Percentiles rank a stretch among this genome's conserved stretches.
Evolutionary conservation across 352 stramenopile species (phyloP).

Genomic region (Pythium brassicae): DNA sequence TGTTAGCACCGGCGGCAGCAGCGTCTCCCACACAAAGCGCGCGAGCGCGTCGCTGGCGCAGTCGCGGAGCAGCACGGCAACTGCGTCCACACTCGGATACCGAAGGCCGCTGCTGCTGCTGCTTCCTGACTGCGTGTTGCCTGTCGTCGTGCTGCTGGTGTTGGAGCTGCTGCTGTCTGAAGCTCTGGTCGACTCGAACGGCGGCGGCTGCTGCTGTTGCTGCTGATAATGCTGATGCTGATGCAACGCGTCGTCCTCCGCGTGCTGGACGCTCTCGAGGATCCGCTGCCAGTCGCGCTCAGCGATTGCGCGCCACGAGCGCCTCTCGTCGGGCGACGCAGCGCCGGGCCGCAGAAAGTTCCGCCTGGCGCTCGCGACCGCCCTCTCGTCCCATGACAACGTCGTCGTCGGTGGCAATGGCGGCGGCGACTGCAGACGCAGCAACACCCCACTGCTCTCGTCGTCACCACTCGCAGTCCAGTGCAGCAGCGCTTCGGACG

Average conservation of each 20-base stretch:
- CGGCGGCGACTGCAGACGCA: no score
- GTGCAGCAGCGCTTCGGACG: background rate
- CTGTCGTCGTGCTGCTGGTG: no score
- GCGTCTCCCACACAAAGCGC: slow-evolving; percentile 46
- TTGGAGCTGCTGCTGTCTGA: no score
- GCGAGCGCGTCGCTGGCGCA: slow-evolving; percentile 37
- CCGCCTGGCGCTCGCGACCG: slow-evolving; percentile 17
- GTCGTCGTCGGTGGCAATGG: no score
- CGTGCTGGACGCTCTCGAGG: no score
- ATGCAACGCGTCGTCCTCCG: no score
- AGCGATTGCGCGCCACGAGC: slow-evolving; percentile 26
- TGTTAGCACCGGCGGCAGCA: slow-evolving; percentile 33
- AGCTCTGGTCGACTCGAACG: no score
- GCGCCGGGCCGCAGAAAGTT: slow-evolving; percentile 25
- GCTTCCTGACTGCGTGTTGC: slow-evolving; percentile 5
- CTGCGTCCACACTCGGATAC: slow-evolving; percentile 12
- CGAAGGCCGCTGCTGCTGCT: background rate
- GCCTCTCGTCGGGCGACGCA: slow-evolving; percentile 17
- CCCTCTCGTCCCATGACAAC: background rate
- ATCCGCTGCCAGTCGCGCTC: slow-evolving; percentile 34
- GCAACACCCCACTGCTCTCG: no score
- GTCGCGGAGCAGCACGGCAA: slow-evolving; percentile 34
- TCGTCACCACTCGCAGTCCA: background rate
- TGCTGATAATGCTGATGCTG: no score
- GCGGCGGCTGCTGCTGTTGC: no score